Evolutionary conservation across 305 asterid genomes (phyloP).

Genomic region (Solanum hybrid): DNA sequence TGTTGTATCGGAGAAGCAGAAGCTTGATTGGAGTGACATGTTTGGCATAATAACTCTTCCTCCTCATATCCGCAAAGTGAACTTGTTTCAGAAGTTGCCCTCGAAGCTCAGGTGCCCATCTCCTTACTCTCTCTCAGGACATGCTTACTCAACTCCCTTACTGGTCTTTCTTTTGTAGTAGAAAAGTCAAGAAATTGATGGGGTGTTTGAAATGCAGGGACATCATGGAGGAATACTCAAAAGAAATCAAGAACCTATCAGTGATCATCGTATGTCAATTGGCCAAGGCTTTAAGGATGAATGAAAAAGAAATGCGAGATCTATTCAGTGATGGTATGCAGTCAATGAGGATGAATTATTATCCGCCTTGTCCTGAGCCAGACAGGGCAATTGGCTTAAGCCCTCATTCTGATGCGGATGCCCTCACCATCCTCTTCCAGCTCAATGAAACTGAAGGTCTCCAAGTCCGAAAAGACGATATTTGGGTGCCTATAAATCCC

Average conservation of each 20-base stretch:
- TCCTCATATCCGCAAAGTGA: neutral
- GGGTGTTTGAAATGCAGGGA: conserved; percentile 20
- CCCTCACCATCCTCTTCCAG: neutral
- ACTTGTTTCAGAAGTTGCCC: neutral
- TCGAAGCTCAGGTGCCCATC: neutral
- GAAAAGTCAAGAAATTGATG: neutral
- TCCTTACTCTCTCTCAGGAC: neutral
- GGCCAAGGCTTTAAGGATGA: conserved; percentile 33
- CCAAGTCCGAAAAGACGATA: conserved; percentile 21
- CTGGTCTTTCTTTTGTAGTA: neutral
- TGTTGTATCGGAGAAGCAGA: neutral
- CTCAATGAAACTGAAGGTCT: conserved; percentile 12
- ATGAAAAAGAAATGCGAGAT: conserved; percentile 21
- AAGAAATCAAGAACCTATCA: conserved; percentile 28
- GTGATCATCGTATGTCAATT: conserved; percentile 16
- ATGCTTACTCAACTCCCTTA: no score
- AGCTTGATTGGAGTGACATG: neutral
- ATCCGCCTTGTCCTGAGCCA: conserved; percentile 56
- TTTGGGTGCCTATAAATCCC: conserved; percentile 24
- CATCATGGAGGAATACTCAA: conserved; percentile 26
- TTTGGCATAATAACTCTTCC: neutral
- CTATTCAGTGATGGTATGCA: conserved; percentile 37
- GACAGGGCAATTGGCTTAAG: conserved; percentile 33
- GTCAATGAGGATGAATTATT: conserved; percentile 41
- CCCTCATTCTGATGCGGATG: conserved; percentile 1